A percentile compares a stretch with the other conserved stretches of the same genome.
Conservation (phyloP, 176 grass and related monocot species). For the Olyra latifolia region DNA sequence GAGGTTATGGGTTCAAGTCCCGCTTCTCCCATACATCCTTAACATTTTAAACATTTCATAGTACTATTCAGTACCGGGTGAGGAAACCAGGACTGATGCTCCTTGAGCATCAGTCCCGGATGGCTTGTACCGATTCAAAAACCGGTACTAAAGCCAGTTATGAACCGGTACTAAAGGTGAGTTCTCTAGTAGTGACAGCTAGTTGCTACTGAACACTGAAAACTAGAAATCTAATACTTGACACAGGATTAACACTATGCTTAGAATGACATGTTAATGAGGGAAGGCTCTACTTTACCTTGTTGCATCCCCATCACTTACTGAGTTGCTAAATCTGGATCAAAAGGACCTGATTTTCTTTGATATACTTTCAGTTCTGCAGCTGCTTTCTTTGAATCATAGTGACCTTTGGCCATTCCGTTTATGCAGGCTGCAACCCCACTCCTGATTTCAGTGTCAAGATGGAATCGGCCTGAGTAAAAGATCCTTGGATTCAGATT, state of each 20-base stretch:
- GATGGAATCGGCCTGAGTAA: conserved; percentile 40
- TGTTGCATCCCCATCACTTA: conserved; percentile 41
- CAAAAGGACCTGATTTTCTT: conserved; percentile 45
- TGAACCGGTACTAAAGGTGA: too few relatives aligned
- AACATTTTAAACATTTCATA: too few relatives aligned
- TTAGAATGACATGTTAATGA: background rate
- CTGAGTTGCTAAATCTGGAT: conserved; percentile 35
- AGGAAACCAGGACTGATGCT: too few relatives aligned
- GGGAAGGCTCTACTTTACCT: conserved; percentile 44
- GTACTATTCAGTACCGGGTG: too few relatives aligned
- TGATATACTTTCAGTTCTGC: conserved; percentile 63
- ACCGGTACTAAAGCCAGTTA: too few relatives aligned
- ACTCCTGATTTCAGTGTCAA: conserved; percentile 64
- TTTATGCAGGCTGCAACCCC: conserved; percentile 53
- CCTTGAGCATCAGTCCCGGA: too few relatives aligned
- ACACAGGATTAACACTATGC: background rate
- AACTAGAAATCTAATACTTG: background rate
- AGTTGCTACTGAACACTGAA: background rate
- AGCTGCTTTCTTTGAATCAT: conserved; percentile 31
- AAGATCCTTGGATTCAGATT: conserved; percentile 72
- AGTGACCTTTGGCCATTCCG: conserved; percentile 29
- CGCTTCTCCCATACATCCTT: too few relatives aligned
- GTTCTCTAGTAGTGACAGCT: too few relatives aligned
- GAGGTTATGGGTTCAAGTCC: too few relatives aligned
- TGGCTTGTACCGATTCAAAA: too few relatives aligned